Base-by-base conservation (phyloP, 2,329 filamentous ascomycete species). In the Didymella pinodella region DNA sequence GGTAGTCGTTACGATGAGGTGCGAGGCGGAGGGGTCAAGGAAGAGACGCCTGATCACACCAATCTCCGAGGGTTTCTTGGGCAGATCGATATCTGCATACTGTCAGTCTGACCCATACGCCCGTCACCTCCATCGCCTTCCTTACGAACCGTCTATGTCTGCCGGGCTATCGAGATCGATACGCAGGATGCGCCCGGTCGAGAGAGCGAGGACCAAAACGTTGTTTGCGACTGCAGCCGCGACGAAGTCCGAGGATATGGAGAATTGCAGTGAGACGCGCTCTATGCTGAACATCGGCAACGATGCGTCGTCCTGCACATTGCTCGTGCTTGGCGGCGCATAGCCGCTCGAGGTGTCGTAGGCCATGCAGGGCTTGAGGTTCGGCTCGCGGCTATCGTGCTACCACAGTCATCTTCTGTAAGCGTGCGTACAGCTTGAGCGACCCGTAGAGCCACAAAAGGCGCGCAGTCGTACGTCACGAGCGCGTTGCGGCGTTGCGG, bases 191-290 rank as follows among this genome's bases (percentile, higher is more conserved):
- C 94, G 90, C 49, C 93, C 92, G 58, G 94, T 97, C 5, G 93
- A 94, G 36, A 99, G 85, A 40, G 95, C 95, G 50, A 99, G 84
- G 22, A 98, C 88, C 57, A 99, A 85, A 62, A 98, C 93, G 82
- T 99, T 97, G 79, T 99, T 98, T 65, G 94, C 93, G 55, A 98
- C 94, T 78, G 97, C 93, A 40, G 93, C 93, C 18, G 95, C 93
- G 47, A 97, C 95, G 75, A 99, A 98, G 78, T 97, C 92, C 65
- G 94, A 93, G 2, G 94, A 92, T 71, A 98, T 90, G 60, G 92
- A 90, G 83, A 99, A 99, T 77, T 95, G 91, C 63, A 98, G 88
- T 81, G 96, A 90, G 38, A 98, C 95, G 63, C 87, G 88, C 80
- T 97, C 91, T 74, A 98, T 88, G 75, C 95, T 91, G 83, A 99